phyloP scores from a whole-genome alignment of 2,329 filamentous ascomycete species.

The Sporothrix humicola region DNA sequence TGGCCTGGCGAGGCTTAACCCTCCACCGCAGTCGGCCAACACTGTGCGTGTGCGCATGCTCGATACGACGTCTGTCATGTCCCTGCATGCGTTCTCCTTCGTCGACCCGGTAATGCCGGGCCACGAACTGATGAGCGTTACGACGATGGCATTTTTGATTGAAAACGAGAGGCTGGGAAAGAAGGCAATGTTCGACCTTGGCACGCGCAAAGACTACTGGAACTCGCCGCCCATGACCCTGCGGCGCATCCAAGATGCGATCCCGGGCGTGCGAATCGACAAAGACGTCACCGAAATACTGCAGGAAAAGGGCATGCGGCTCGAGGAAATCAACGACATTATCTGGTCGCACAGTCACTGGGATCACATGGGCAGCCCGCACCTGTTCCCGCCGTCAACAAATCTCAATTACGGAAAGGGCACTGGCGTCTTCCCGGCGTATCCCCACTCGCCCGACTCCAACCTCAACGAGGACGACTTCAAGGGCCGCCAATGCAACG shows the following conservation, averaged over 20 bases:
- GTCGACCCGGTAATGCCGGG: not conserved
- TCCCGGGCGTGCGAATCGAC: not conserved
- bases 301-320: not conserved
- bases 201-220: constrained; percentile 6
- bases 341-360: constrained; percentile 14
- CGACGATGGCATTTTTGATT: not conserved
- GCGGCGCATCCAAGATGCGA: not conserved
- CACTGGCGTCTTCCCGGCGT: not conserved
- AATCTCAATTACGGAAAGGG: constrained; percentile 1
- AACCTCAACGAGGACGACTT: not conserved
- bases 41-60: constrained; percentile 14
- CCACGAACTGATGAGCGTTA: constrained; percentile 12
- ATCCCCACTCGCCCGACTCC: not conserved
- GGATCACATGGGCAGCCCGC: constrained; percentile 8
- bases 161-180: constrained; percentile 2
- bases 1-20: not conserved
- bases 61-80: not conserved
- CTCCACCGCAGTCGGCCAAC: not conserved
- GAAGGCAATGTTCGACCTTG: not conserved
- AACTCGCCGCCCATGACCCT: not conserved
- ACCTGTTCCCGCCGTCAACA: not conserved
- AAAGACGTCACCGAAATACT: not conserved
- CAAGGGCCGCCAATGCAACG: constrained; percentile 1
- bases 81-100: not conserved
- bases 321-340: not conserved